Evolutionary conservation across 2,329 filamentous ascomycete species (phyloP).

Genomic region (Alternaria triticimaculans): DNA sequence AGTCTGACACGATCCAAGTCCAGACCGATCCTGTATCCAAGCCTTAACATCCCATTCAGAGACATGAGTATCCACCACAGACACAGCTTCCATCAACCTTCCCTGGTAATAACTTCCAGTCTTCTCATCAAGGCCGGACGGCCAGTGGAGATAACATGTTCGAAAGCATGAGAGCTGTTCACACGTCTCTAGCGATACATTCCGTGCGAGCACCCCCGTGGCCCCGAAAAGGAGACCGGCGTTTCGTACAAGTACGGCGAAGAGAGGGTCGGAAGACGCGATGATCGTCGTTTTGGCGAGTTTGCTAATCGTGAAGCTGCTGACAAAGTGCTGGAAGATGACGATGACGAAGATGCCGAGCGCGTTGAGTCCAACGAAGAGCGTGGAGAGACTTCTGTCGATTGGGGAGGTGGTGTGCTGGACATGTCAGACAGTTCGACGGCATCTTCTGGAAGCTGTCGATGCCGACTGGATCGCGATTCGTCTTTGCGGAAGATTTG

Average conservation of each 20-base stretch:
- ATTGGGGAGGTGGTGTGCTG: conserved; percentile 29
- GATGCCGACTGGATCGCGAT: background rate
- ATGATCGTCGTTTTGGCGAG: conserved; percentile 32
- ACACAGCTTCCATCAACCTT: fast-evolving
- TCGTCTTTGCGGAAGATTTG: background rate
- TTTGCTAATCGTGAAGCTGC: conserved; percentile 3
- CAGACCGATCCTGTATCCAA: background rate
- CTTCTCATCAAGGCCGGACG: background rate
- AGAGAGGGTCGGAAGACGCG: conserved; percentile 43
- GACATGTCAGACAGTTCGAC: conserved; percentile 22
- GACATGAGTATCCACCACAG: fast-evolving
- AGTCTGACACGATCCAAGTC: background rate
- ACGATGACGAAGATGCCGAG: conserved; percentile 13
- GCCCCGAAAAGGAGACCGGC: conserved; percentile 39
- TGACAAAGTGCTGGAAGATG: conserved; percentile 13
- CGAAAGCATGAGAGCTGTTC: conserved; percentile 12
- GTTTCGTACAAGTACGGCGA: conserved; percentile 39
- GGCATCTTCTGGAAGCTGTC: conserved; percentile 8
- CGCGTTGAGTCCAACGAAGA: conserved; percentile 51
- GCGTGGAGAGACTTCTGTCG: conserved; percentile 53
- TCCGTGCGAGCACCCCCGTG: conserved; percentile 41
- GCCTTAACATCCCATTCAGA: background rate
- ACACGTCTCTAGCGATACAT: conserved; percentile 22
- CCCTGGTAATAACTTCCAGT: fast-evolving
- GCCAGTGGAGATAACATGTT: background rate